A percentile compares a stretch with the other conserved stretches of the same genome.
These are phyloP conservation scores for Thermothelomyces thermophilus DNA, from an alignment of 2,329 filamentous ascomycete species.

Conservation along the genomic window DNA sequence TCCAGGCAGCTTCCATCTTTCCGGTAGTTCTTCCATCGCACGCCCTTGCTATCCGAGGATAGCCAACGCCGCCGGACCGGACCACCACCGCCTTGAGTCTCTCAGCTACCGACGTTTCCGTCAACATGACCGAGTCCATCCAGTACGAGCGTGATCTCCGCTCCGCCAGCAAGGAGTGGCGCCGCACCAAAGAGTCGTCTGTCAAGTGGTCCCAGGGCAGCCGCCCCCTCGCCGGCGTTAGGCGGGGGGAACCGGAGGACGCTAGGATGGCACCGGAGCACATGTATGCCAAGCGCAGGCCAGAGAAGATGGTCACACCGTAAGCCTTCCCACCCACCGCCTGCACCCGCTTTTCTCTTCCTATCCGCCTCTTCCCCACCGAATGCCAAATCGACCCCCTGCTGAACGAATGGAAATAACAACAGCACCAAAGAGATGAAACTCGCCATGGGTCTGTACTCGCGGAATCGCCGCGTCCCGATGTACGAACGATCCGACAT, in stretches of 20 bases:
- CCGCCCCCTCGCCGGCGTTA: slow-evolving; percentile 29
- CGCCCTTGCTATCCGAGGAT: background rate
- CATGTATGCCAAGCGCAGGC: slow-evolving; percentile 33
- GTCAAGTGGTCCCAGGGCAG: slow-evolving; percentile 38
- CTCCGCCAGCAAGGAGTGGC: slow-evolving; percentile 37
- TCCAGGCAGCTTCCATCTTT: background rate
- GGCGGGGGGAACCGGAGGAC: slow-evolving; percentile 14
- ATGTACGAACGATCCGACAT: too few species aligned
- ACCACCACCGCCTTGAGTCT: background rate
- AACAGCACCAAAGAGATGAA: too few species aligned
- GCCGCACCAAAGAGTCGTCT: slow-evolving; percentile 38
- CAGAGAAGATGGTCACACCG: slow-evolving; percentile 25
- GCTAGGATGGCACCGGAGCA: slow-evolving; percentile 24
- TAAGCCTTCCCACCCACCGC: too few species aligned
- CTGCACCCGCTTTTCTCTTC: too few species aligned
- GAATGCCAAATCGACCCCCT: too few species aligned
- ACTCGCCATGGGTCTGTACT: too few species aligned
- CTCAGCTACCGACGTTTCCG: slow-evolving; percentile 9
- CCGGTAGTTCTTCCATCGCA: background rate
- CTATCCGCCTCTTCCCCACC: too few species aligned
- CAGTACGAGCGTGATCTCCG: slow-evolving; percentile 39
- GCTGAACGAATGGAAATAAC: too few species aligned
- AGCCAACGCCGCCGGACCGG: background rate
- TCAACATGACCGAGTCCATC: slow-evolving; percentile 25
- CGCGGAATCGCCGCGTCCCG: too few species aligned